Percentiles rank a stretch among this genome's conserved stretches.
Evolutionary conservation across 257 asterid species (phyloP).

Genomic region (Fraxinus quadrangulata): DNA sequence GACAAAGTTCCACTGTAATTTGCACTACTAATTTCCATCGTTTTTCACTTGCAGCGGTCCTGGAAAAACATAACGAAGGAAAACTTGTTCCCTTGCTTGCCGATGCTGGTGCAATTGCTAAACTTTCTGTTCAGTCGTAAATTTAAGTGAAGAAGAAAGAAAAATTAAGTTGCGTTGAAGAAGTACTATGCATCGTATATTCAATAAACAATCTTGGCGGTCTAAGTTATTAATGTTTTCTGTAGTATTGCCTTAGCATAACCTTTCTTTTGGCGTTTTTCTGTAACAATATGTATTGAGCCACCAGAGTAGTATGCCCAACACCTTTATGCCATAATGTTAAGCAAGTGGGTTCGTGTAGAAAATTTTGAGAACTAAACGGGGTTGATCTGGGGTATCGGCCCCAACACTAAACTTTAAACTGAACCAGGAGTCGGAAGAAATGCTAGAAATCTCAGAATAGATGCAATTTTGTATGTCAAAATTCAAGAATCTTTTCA

Average conservation of each 20-base stretch:
- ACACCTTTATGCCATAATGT: too few relatives aligned
- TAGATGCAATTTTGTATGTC: too few relatives aligned
- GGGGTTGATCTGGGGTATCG: too few relatives aligned
- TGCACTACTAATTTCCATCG: neutral
- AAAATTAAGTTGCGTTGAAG: neutral
- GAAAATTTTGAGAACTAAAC: too few relatives aligned
- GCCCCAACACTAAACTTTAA: too few relatives aligned
- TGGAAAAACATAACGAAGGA: conserved; percentile 57
- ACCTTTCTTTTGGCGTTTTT: neutral
- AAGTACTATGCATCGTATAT: neutral
- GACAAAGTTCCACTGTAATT: neutral
- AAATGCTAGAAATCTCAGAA: too few relatives aligned
- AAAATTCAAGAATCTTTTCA: too few relatives aligned
- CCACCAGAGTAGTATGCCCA: neutral
- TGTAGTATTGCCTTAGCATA: neutral
- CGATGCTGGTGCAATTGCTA: conserved; percentile 62
- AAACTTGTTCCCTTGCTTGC: conserved; percentile 61
- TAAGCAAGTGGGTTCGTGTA: too few relatives aligned
- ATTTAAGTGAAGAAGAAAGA: conserved; percentile 7
- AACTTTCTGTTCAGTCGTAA: conserved; percentile 34
- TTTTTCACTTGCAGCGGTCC: conserved; percentile 45
- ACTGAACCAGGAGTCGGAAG: too few relatives aligned
- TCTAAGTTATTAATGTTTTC: neutral
- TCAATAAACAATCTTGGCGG: neutral
- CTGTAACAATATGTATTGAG: neutral